Evolutionary conservation across 768 basidiomycete species (phyloP), one percentile per base, ranked within the genome.

Genomic region (Cyclocybe aegerita): DNA sequence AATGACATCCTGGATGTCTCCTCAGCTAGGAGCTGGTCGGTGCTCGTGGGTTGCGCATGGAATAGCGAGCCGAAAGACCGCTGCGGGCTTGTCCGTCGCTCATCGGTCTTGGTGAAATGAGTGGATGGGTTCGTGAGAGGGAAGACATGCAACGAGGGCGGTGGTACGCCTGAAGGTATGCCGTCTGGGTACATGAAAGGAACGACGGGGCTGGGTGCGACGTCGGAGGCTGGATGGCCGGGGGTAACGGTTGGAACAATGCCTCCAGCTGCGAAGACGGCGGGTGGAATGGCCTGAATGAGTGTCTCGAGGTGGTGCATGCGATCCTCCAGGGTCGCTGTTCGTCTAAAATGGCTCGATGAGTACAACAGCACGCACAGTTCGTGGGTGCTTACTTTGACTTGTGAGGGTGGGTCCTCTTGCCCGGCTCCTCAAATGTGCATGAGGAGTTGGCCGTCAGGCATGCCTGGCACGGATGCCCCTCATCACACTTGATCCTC

Each of bases 241-340:
- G 66, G 68, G 6, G 68, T 57, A 14, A 60, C 66, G 35, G 63
- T 50, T 14, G 75, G 60, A 39, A 63, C 56, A 1, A 71, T 53
- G 3, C 81, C 80, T 0, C 80, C 77, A 0, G 85, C 82, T 5
- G 84, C 80, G 59, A 91, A 91, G 15, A 92, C 85, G 0, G 86
- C 84, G 9, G 89, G 81, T 1, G 90, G 90, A 41, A 93, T 91
- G 7, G 90, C 87, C 55, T 90, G 86, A 40, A 93, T 90, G 41
- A 92, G 76, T 8, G 85, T 85, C 65, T 93, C 90, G 9, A 93
- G 78, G 56, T 91, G 90, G 58, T 90, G 87, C 90, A 93, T 92
- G 30, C 90, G 78, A 61, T 92, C 90, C 65, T 93, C 90, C 53
- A 93, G 77, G 33, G 90, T 91, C 46, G 89, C 82, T 9, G 90